Conservation (phyloP, 2,329 filamentous ascomycete genomes). For the Pestalotiopsis sp. region DNA sequence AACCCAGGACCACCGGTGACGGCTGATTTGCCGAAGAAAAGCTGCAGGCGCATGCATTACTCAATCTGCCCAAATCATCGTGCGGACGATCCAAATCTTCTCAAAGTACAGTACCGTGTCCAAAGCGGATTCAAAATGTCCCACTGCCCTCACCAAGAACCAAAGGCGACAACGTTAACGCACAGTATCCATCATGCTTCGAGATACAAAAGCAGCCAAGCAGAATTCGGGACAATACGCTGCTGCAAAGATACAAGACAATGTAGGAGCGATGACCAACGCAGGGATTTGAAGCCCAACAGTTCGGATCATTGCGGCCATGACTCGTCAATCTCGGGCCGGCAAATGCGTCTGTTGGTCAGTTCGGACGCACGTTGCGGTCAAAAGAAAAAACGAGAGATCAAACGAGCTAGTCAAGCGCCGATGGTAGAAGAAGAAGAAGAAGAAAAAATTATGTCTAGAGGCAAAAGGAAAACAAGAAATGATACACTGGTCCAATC, state of each 20-base stretch:
- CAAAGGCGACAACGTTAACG: background rate
- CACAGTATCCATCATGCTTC: background rate
- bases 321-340: constrained; percentile 5
- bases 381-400: background rate
- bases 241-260: background rate
- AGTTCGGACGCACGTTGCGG: background rate
- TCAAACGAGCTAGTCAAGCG: background rate
- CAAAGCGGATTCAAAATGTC: background rate
- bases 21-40: background rate
- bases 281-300: background rate
- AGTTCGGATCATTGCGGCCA: background rate
- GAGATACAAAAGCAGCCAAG: background rate
- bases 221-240: background rate
- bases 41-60: background rate
- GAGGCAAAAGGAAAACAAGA: background rate
- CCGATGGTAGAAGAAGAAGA: no score
- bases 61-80: background rate
- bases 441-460: background rate
- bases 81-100: background rate
- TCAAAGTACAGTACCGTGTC: background rate
- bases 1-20: background rate
- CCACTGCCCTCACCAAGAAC: background rate
- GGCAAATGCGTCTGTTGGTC: background rate
- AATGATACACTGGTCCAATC: no score
- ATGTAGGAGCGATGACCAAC: no score